A percentile compares a stretch with the other conserved stretches of the same genome.
Evolutionary conservation across 2,329 filamentous ascomycete genomes (phyloP).

Genomic region (Aureobasidium leucospermi): DNA sequence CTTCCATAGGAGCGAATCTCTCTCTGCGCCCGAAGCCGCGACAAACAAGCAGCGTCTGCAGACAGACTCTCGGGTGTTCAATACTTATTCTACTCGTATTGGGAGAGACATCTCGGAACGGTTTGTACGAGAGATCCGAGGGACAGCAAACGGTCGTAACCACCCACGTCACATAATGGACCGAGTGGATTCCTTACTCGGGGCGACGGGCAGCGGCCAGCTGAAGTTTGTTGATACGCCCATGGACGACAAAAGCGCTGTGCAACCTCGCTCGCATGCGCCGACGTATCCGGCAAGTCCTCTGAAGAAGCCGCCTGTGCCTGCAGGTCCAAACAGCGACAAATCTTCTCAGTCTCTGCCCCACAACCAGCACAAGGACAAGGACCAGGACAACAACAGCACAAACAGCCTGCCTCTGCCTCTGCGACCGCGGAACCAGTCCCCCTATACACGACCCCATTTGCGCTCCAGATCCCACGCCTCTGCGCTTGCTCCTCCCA

Average conservation of each 20-base stretch:
- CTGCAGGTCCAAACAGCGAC: background rate
- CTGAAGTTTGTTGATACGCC: background rate
- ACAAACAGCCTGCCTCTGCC: conserved; percentile 18
- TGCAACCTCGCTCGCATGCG: background rate
- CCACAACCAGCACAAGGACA: background rate
- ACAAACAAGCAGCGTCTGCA: background rate
- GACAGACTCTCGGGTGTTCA: background rate
- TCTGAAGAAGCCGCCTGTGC: background rate
- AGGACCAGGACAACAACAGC: background rate
- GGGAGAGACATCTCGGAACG: background rate
- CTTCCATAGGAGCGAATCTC: background rate
- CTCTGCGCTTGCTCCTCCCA: conserved; percentile 35
- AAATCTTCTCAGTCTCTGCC: background rate
- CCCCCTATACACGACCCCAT: conserved; percentile 41
- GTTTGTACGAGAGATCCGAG: background rate
- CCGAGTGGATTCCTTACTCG: conserved; percentile 1
- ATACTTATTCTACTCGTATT: background rate
- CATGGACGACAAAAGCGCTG: background rate
- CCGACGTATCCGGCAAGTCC: background rate
- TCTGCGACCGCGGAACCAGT: conserved; percentile 35
- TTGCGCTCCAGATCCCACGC: conserved; percentile 39
- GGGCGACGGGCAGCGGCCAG: background rate
- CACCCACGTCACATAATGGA: conserved; percentile 9
- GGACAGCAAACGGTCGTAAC: background rate
- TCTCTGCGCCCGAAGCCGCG: background rate